These are phyloP conservation scores for Auriscalpium orientale DNA, from an alignment of 768 basidiomycete genomes.

Conservation along the genomic window DNA sequence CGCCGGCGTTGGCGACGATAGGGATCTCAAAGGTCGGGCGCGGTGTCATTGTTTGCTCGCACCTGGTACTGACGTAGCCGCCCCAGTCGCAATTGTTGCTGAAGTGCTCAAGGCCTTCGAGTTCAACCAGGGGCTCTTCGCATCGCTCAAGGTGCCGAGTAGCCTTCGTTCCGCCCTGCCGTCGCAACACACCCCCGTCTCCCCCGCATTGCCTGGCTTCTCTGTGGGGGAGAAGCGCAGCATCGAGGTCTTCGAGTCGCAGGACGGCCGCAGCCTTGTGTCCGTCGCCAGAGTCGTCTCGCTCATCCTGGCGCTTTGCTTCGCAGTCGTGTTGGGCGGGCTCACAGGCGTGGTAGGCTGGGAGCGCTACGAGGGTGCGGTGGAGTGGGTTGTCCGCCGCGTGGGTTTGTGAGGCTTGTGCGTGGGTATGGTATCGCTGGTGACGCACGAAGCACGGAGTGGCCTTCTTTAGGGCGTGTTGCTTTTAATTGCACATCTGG, in stretches of 20 bases:
- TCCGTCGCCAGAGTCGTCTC: conserved; percentile 17
- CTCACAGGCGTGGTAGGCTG: conserved; percentile 19
- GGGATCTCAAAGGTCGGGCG: conserved; percentile 23
- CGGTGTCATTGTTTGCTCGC: neutral
- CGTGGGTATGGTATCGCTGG: too few species aligned
- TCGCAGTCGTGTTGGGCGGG: conserved; percentile 22
- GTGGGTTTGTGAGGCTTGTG: too few species aligned
- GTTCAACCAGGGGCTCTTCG: conserved; percentile 26
- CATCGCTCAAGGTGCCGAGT: conserved; percentile 17
- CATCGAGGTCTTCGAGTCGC: conserved; percentile 4
- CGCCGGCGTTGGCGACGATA: conserved; percentile 25
- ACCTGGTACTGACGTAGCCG: neutral
- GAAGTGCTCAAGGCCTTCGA: conserved; percentile 28
- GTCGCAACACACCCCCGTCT: neutral
- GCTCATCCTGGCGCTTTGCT: conserved; percentile 23
- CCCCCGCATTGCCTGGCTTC: conserved; percentile 6
- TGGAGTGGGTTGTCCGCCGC: too few species aligned
- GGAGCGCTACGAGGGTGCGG: neutral
- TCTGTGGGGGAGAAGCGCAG: neutral
- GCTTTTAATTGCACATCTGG: too few species aligned
- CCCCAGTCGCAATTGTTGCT: conserved; percentile 19
- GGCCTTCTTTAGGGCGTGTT: too few species aligned
- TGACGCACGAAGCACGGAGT: too few species aligned
- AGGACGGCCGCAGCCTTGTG: neutral
- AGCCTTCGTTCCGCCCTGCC: conserved; percentile 1